Evolutionary conservation across 179 eudicot species (phyloP).

Genomic region (Amaranthus tricolor): DNA sequence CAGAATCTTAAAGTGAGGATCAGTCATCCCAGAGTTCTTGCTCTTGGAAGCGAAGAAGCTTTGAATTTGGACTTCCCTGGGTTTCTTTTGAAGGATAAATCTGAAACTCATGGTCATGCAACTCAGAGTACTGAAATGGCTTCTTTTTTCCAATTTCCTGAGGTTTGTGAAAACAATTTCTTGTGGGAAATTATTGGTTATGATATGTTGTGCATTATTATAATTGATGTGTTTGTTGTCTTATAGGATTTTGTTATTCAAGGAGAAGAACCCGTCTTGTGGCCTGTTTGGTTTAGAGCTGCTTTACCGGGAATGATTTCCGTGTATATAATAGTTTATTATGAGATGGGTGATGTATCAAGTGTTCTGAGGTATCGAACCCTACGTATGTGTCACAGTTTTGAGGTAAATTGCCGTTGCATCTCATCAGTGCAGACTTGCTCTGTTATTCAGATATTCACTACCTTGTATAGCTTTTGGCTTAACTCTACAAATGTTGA

Average conservation of each 20-base stretch:
- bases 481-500: not conserved
- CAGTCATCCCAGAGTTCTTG: slow-evolving; percentile 79
- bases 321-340: slow-evolving; percentile 61
- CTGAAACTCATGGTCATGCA: slow-evolving; percentile 24
- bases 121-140: slow-evolving; percentile 13
- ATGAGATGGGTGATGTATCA: slow-evolving; percentile 73
- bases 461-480: not conserved
- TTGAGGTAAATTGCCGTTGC: slow-evolving; percentile 56
- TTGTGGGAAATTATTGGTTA: not conserved
- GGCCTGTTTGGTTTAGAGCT: slow-evolving; percentile 96
- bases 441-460: slow-evolving; percentile 1
- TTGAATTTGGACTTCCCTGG: slow-evolving; percentile 67
- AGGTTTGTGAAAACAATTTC: slow-evolving; percentile 47
- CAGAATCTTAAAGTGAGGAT: slow-evolving; percentile 88
- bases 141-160: slow-evolving; percentile 60
- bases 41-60: slow-evolving; percentile 52
- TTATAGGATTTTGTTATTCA: slow-evolving; percentile 54
- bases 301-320: slow-evolving; percentile 73
- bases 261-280: slow-evolving; percentile 55
- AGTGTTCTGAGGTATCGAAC: slow-evolving; percentile 68
- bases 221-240: slow-evolving; percentile 4
- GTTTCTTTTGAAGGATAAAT: slow-evolving; percentile 42
- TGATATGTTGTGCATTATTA: not conserved
- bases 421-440: slow-evolving; percentile 9
- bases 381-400: slow-evolving; percentile 72